phyloP scores from a whole-genome alignment of 257 asterid species.

The Penstemon davidsonii region DNA sequence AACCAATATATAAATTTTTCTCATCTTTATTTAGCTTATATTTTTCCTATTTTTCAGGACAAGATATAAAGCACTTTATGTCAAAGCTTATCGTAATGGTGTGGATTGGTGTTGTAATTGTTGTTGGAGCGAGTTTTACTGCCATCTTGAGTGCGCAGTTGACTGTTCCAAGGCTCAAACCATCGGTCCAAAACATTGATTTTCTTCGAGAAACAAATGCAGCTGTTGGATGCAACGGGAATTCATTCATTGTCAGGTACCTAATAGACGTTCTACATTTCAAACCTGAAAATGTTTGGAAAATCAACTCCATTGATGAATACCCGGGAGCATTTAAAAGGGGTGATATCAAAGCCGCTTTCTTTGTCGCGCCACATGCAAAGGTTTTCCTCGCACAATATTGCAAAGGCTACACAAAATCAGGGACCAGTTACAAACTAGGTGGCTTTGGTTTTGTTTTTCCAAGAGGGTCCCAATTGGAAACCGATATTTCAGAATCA shows the following conservation, averaged over 20 bases:
- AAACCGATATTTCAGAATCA: constrained; percentile 54
- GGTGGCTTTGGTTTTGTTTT: constrained; percentile 79
- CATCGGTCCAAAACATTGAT: constrained; percentile 41
- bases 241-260: constrained; percentile 46
- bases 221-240: constrained; percentile 52
- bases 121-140: constrained; percentile 53
- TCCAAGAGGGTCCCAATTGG: constrained; percentile 51
- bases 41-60: constrained; percentile 38
- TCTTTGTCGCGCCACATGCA: constrained; percentile 59
- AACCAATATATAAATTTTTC: too few species aligned
- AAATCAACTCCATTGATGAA: constrained; percentile 32
- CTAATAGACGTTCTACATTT: constrained; percentile 40
- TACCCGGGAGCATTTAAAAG: constrained; percentile 46
- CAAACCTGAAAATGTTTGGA: constrained; percentile 36
- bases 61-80: constrained; percentile 38
- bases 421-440: constrained; percentile 51
- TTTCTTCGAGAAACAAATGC: constrained; percentile 43
- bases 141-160: constrained; percentile 60
- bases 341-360: constrained; percentile 64
- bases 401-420: constrained; percentile 48
- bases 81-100: constrained; percentile 52
- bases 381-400: constrained; percentile 52
- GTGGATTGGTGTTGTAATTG: constrained; percentile 51
- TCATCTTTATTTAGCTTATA: too few species aligned
- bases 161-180: constrained; percentile 57